Evolutionary conservation across 345 rosid genomes (phyloP).

Genomic region (Gossypium herbaceum): DNA sequence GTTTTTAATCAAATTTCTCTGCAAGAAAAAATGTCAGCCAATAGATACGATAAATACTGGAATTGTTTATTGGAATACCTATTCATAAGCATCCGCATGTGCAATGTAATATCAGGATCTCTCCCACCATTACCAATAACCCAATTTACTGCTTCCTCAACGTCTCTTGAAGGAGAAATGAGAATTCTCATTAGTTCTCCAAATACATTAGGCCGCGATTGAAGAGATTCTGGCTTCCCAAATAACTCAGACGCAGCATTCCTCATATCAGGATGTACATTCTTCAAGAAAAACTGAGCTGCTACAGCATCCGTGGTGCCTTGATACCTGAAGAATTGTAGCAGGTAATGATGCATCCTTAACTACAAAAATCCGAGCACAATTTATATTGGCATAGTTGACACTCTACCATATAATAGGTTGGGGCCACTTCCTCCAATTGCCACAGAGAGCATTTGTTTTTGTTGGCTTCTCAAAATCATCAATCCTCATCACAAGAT

Average conservation of each 20-base stretch:
- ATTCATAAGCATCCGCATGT: constrained; percentile 87
- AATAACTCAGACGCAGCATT: constrained; percentile 61
- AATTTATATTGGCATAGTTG: background rate
- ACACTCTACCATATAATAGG: constrained; percentile 79
- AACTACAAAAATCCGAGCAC: constrained; percentile 9
- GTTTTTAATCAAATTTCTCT: background rate
- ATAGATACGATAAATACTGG: background rate
- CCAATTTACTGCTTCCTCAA: constrained; percentile 75
- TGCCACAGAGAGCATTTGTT: constrained; percentile 76
- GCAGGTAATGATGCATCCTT: constrained; percentile 8
- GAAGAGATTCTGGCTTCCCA: constrained; percentile 56
- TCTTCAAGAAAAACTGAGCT: constrained; percentile 90
- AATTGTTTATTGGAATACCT: constrained; percentile 38
- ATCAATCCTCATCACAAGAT: constrained; percentile 79
- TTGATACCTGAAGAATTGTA: constrained; percentile 63
- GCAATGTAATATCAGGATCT: constrained; percentile 86
- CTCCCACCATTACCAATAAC: constrained; percentile 44
- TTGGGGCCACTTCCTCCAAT: constrained; percentile 86
- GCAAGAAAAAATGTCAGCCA: background rate
- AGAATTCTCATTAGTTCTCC: constrained; percentile 89
- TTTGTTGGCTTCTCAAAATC: constrained; percentile 86
- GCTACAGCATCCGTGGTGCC: constrained; percentile 94
- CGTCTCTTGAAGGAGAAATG: constrained; percentile 75
- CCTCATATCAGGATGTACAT: constrained; percentile 76
- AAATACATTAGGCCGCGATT: constrained; percentile 68